A percentile compares a stretch with the other conserved stretches of the same genome.
Evolutionary conservation across 2,329 filamentous ascomycete species (phyloP).

Genomic region (Ascochyta pisi): DNA sequence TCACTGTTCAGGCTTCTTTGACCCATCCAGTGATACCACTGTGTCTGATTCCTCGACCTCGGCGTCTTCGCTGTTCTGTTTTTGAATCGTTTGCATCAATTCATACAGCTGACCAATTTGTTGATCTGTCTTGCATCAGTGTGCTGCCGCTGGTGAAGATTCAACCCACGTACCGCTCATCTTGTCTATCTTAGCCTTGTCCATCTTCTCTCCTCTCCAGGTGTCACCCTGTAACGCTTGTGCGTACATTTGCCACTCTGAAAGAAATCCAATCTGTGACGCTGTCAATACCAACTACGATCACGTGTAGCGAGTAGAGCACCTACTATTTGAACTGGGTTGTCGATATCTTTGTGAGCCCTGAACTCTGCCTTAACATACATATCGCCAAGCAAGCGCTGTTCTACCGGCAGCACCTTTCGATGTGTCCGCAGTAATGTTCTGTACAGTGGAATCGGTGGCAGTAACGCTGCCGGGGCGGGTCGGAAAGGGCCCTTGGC

Average conservation of each 20-base stretch:
- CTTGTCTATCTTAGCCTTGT: constrained; percentile 83
- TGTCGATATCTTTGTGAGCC: constrained; percentile 82
- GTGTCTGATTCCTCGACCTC: constrained; percentile 40
- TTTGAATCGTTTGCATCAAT: constrained; percentile 81
- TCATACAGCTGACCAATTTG: constrained; percentile 94
- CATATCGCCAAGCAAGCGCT: constrained; percentile 84
- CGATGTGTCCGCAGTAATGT: constrained; percentile 86
- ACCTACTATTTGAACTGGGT: constrained; percentile 86
- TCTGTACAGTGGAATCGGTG: constrained; percentile 88
- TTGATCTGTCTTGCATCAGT: constrained; percentile 67
- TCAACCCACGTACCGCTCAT: constrained; percentile 77
- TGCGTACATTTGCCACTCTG: constrained; percentile 95
- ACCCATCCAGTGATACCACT: constrained; percentile 42
- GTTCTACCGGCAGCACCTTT: constrained; percentile 73
- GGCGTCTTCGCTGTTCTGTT: constrained; percentile 57
- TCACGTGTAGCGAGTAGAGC: not conserved
- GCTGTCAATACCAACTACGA: constrained; percentile 11
- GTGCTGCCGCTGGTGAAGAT: not conserved
- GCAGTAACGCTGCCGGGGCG: constrained; percentile 73
- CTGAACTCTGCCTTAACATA: constrained; percentile 95
- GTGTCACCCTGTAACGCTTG: constrained; percentile 87
- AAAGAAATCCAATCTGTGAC: constrained; percentile 88
- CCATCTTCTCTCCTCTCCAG: constrained; percentile 86
- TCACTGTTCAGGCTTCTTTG: constrained; percentile 39
- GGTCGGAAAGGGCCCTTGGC: constrained; percentile 43